Evolutionary conservation across 495 filamentous ascomycete genomes (phyloP), one percentile per base, ranked within the genome.

Genomic region (Trichoderma virens): DNA sequence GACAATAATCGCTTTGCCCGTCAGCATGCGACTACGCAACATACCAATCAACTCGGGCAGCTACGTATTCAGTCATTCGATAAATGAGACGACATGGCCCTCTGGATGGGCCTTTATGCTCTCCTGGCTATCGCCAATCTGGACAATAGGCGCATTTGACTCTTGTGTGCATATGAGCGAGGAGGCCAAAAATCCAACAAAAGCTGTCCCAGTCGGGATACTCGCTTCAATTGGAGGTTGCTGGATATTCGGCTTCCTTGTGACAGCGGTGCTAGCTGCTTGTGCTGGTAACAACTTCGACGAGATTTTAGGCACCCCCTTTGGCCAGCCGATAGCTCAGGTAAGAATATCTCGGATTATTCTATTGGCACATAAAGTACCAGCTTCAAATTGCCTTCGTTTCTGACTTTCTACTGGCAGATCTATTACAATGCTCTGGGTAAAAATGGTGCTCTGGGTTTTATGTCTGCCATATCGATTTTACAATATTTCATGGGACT

Each of bases 81-180:
- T 27, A 89, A 90, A 47, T 62, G 65, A 82, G 8, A 88, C 84
- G 0, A 78, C 81, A 2, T 89, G 87, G 83, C 81, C 83, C 0
- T 75, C 75, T 0, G 83, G 83, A 3, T 86, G 83, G 84, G 75
- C 85, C 0, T 89, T 88, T 67, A 87, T 89, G 75, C 69, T 89
- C 30, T 70, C 82, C 7, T 88, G 86, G 86, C 74, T 89, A 6
- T 78, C 74, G 16, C 86, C 86, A 0, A 88, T 89, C 60, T 89
- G 86, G 86, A 86, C 85, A 0, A 86, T 88, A 65, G 86, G 85
- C 0, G 79, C 67, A 1, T 78, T 78, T 62, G 75, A 78, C 65
- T 67, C 62, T 25, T 78, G 73, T 60, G 71, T 78, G 4, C 85
- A 87, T 70, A 87, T 87, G 79, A 81, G 77, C 45, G 86, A 88